phyloP scores from a whole-genome alignment of 495 filamentous ascomycete genomes.

The Staphylotrichum longicolle region DNA sequence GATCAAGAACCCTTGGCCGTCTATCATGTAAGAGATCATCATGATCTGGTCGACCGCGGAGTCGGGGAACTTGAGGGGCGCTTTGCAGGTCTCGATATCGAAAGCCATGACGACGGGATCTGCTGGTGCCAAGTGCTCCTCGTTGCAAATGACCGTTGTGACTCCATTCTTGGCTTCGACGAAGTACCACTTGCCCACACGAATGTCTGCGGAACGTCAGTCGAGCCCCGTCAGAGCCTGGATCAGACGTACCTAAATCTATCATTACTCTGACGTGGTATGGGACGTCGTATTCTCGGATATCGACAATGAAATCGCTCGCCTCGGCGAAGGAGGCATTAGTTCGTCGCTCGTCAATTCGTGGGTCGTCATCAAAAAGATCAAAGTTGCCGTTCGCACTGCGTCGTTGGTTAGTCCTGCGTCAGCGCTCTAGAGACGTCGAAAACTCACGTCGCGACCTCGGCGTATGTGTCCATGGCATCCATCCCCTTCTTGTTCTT shows the following conservation, averaged over 20 bases:
- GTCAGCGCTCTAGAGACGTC: not conserved
- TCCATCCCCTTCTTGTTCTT: slow-evolving; percentile 93
- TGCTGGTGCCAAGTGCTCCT: slow-evolving; percentile 82
- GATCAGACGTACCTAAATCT: slow-evolving; percentile 66
- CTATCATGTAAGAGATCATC: slow-evolving; percentile 99
- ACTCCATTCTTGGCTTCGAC: slow-evolving; percentile 91
- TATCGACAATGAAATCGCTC: slow-evolving; percentile 97
- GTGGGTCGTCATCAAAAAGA: slow-evolving; percentile 92
- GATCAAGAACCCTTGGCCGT: slow-evolving; percentile 96
- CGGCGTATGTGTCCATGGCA: slow-evolving; percentile 97
- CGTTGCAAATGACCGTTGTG: slow-evolving; percentile 75
- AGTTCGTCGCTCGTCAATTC: slow-evolving; percentile 79
- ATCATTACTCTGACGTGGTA: slow-evolving; percentile 99
- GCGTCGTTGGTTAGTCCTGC: slow-evolving; percentile 27
- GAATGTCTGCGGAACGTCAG: slow-evolving; percentile 65
- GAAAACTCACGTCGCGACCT: slow-evolving; percentile 75
- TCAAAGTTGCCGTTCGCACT: slow-evolving; percentile 88
- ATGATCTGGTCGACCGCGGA: slow-evolving; percentile 94
- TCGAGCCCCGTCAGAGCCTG: not conserved
- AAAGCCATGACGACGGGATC: slow-evolving; percentile 96
- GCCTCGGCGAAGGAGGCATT: slow-evolving; percentile 77
- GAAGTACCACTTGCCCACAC: slow-evolving; percentile 95
- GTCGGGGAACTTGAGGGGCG: slow-evolving; percentile 97
- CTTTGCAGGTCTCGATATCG: slow-evolving; percentile 97
- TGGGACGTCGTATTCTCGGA: slow-evolving; percentile 97